Conservation (phyloP, 306 rosid species). For the Boehmeria nivea region DNA sequence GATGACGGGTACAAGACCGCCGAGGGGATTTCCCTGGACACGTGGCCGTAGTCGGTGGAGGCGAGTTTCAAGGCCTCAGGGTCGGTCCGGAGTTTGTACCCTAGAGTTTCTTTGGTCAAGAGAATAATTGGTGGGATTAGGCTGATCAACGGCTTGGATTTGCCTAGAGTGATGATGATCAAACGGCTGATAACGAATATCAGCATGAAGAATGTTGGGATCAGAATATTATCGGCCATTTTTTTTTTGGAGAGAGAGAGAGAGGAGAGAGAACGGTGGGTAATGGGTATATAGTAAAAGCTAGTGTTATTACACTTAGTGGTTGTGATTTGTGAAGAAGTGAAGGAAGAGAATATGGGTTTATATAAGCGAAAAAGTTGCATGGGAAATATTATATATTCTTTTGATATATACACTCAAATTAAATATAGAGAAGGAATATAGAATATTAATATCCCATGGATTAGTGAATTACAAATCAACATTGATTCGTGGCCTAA, state of each 20-base stretch:
- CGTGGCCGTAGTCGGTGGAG: constrained; percentile 59
- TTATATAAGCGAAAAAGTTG: constrained; percentile 19
- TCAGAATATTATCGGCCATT: constrained; percentile 36
- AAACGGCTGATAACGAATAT: constrained; percentile 32
- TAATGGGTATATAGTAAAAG: no score
- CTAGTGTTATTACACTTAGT: no score
- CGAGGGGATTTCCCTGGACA: constrained; percentile 33
- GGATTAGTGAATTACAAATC: background rate
- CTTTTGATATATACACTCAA: no score
- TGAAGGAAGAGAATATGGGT: background rate
- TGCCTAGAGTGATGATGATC: constrained; percentile 35
- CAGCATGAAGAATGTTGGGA: constrained; percentile 20
- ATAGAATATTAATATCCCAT: no score
- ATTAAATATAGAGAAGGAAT: no score
- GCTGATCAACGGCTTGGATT: constrained; percentile 24
- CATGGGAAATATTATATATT: constrained; percentile 34
- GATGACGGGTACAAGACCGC: constrained; percentile 63
- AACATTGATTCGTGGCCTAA: background rate
- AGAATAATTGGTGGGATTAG: constrained; percentile 19
- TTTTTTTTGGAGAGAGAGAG: constrained; percentile 12
- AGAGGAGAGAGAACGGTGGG: background rate
- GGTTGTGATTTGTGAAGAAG: constrained; percentile 12
- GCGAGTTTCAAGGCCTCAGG: constrained; percentile 40
- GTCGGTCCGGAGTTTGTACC: constrained; percentile 41
- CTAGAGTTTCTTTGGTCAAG: constrained; percentile 3